Evolutionary conservation across 257 asterid genomes (phyloP).

Genomic region (Galeopsis tetrahit): DNA sequence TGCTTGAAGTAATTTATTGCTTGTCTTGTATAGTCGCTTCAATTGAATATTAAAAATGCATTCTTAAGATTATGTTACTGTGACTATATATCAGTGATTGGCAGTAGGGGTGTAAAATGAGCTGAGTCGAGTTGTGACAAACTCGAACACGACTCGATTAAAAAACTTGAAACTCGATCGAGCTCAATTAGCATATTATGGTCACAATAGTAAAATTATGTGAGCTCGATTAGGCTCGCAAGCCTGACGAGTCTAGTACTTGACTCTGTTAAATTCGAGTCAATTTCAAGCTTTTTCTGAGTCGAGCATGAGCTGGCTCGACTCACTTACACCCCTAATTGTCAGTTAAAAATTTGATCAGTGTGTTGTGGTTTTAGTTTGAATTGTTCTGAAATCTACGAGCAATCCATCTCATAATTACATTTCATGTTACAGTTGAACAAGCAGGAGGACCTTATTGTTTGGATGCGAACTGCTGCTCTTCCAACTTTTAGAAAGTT

Average conservation of each 20-base stretch:
- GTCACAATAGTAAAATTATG: too few species aligned
- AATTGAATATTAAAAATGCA: background rate
- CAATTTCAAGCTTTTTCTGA: too few species aligned
- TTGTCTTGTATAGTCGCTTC: conserved; percentile 14
- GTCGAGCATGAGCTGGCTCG: too few species aligned
- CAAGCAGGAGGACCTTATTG: conserved; percentile 84
- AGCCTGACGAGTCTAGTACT: too few species aligned
- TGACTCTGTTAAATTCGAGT: too few species aligned
- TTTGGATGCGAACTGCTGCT: conserved; percentile 97
- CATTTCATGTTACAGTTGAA: conserved; percentile 56
- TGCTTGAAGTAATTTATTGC: conserved; percentile 5
- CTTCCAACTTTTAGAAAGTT: conserved; percentile 87
- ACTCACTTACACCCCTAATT: background rate
- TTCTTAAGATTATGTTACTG: background rate
- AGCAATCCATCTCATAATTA: conserved; percentile 21
- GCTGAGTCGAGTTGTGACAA: too few species aligned
- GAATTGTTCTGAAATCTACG: background rate
- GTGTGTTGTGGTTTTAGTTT: conserved; percentile 9
- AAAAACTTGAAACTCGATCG: too few species aligned
- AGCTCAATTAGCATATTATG: too few species aligned
- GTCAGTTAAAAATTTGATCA: background rate
- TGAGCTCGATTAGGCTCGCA: too few species aligned
- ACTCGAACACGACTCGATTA: too few species aligned
- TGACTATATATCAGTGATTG: background rate
- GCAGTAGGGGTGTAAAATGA: too few species aligned